Percentiles rank a stretch among this genome's conserved stretches.
phyloP scores from a whole-genome alignment of 768 basidiomycete genomes.

The Leccinum imitatum region DNA sequence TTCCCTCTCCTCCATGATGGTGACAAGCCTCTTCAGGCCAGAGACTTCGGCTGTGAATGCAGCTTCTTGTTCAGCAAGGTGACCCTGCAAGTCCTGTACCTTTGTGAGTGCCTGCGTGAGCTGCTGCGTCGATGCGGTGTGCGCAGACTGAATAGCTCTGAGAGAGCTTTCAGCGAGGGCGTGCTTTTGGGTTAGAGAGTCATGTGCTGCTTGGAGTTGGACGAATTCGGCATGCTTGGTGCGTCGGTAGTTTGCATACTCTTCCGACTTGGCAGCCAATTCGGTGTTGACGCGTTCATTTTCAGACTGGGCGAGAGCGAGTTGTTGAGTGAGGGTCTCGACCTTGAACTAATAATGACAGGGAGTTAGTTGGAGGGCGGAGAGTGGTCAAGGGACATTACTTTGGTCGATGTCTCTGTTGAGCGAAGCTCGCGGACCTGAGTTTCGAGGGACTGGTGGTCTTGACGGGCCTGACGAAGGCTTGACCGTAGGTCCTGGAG shows the following conservation, averaged over 20 bases:
- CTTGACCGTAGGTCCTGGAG: constrained; percentile 63
- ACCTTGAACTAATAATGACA: too few species aligned
- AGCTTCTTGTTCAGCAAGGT: too few species aligned
- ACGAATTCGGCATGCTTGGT: constrained; percentile 77
- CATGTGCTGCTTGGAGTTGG: constrained; percentile 73
- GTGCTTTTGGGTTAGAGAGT: constrained; percentile 64
- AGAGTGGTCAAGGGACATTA: constrained; percentile 27
- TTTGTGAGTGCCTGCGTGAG: constrained; percentile 74
- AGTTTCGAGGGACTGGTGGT: constrained; percentile 63
- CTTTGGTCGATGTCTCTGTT: constrained; percentile 74
- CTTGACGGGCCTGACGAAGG: constrained; percentile 74
- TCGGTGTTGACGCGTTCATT: constrained; percentile 69
- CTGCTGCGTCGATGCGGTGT: constrained; percentile 70
- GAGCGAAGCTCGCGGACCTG: constrained; percentile 74
- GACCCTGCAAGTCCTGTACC: constrained; percentile 40
- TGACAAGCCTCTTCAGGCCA: too few species aligned
- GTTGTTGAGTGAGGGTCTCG: constrained; percentile 55
- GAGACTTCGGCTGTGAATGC: too few species aligned
- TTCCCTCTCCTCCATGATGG: too few species aligned
- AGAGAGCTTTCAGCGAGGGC: constrained; percentile 66
- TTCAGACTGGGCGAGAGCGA: constrained; percentile 75
- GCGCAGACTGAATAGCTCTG: constrained; percentile 67
- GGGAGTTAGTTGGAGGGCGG: background rate
- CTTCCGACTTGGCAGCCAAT: constrained; percentile 70
- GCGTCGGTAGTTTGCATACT: constrained; percentile 81